A percentile compares a stretch with the other conserved stretches of the same genome.
These are phyloP conservation scores for Peronospora tabacina DNA, from an alignment of 352 stramenopile species.

Conservation along the genomic window DNA sequence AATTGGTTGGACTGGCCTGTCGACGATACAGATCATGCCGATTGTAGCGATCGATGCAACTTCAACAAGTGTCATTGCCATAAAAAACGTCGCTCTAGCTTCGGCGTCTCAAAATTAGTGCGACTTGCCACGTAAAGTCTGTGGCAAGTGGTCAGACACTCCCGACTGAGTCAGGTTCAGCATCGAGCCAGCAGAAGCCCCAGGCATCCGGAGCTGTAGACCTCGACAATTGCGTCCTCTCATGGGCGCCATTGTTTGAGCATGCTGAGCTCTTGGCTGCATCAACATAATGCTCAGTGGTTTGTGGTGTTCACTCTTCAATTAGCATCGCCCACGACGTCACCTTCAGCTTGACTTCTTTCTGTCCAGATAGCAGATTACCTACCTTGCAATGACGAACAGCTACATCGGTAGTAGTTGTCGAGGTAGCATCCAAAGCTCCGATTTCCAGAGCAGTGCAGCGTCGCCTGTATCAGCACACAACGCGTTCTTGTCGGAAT, in stretches of 20 bases:
- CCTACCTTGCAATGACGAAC: slow-evolving; percentile 19
- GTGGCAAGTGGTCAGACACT: slow-evolving; percentile 2
- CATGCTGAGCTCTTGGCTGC: slow-evolving; percentile 9
- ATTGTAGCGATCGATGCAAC: slow-evolving; percentile 9
- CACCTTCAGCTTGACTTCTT: neutral
- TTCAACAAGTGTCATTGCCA: slow-evolving; percentile 10
- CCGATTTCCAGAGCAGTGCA: slow-evolving; percentile 30
- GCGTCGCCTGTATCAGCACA: slow-evolving; percentile 24
- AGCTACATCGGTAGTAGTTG: slow-evolving; percentile 28
- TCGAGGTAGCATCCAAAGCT: slow-evolving; percentile 28
- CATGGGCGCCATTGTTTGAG: neutral
- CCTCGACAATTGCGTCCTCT: neutral
- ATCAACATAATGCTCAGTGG: slow-evolving; percentile 12
- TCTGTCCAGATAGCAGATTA: slow-evolving; percentile 1
- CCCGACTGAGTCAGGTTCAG: slow-evolving; percentile 6
- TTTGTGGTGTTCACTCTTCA: slow-evolving; percentile 20
- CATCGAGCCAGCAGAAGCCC: slow-evolving; percentile 19
- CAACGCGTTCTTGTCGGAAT: slow-evolving; percentile 21
- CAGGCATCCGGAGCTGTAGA: slow-evolving; percentile 28
- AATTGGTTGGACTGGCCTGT: slow-evolving; percentile 1
- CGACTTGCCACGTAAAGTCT: slow-evolving; percentile 8
- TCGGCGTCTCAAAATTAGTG: slow-evolving; percentile 6
- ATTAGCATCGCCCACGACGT: slow-evolving; percentile 10
- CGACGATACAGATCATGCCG: neutral
- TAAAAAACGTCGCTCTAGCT: neutral